A percentile compares a stretch with the other conserved stretches of the same genome.
Evolutionary conservation across 495 filamentous ascomycete genomes (phyloP).

Genomic region (Penicillium canescens): DNA sequence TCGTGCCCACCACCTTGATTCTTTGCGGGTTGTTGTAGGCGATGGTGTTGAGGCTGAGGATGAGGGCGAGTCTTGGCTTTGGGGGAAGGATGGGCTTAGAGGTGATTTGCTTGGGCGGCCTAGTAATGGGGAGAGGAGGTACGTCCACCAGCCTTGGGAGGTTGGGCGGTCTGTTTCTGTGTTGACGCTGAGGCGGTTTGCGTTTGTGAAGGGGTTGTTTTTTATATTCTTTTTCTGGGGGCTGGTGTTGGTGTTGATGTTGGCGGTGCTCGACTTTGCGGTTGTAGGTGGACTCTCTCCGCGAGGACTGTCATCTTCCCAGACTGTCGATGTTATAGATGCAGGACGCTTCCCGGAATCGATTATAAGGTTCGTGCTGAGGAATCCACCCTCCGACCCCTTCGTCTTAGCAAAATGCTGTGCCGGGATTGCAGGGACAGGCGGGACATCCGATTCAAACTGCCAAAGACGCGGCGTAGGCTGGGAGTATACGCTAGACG

Average conservation of each 20-base stretch:
- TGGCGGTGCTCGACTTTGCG: constrained; percentile 13
- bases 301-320: constrained; percentile 54
- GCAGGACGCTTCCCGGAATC: constrained; percentile 31
- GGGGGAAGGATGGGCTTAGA: constrained; percentile 29
- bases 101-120: constrained; percentile 41
- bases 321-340: constrained; percentile 53
- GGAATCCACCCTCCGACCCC: constrained; percentile 33
- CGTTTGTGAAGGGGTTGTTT: no score
- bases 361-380: constrained; percentile 28
- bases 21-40: constrained; percentile 17
- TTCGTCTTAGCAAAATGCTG: constrained; percentile 30
- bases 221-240: no score
- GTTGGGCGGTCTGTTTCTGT: constrained; percentile 47
- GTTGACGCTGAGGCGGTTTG: constrained; percentile 35
- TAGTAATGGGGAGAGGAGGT: constrained; percentile 75
- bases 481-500: constrained; percentile 72
- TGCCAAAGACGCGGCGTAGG: constrained; percentile 40
- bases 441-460: constrained; percentile 44
- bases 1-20: constrained; percentile 35
- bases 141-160: constrained; percentile 89
- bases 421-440: constrained; percentile 63
- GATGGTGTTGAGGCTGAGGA: constrained; percentile 29
- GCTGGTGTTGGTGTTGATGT: constrained; percentile 17
- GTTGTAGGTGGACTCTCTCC: neutral
- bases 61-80: constrained; percentile 13